phyloP scores from a whole-genome alignment of 169 alveolate species.

The Plasmodium gonderi region DNA sequence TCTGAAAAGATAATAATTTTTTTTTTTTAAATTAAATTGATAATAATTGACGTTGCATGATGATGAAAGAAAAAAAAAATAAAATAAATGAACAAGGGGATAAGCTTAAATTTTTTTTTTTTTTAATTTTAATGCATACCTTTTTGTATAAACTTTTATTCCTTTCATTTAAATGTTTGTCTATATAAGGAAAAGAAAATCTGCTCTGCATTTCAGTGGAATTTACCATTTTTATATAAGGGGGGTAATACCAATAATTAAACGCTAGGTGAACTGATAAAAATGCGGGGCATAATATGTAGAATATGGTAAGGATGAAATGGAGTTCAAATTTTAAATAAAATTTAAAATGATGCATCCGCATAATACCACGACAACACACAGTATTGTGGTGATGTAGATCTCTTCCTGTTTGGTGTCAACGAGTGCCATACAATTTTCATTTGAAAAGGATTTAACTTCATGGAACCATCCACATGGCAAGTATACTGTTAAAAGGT shows the following conservation, averaged over 20 bases:
- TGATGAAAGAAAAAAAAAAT: neutral
- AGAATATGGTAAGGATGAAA: constrained; percentile 9
- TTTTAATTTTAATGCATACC: neutral
- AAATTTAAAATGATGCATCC: neutral
- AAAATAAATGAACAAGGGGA: neutral
- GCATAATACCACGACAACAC: neutral
- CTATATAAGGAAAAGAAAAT: constrained; percentile 51
- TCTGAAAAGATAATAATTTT: constrained; percentile 27
- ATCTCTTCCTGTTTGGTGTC: neutral
- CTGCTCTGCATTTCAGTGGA: constrained; percentile 33
- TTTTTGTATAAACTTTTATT: constrained; percentile 58
- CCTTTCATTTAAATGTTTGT: constrained; percentile 58
- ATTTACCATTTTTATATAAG: constrained; percentile 55
- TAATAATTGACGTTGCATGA: neutral
- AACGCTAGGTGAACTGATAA: constrained; percentile 66
- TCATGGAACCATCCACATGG: constrained; percentile 76
- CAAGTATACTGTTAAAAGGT: constrained; percentile 53
- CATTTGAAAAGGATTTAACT: constrained; percentile 69
- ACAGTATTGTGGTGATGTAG: neutral
- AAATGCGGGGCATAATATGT: neutral
- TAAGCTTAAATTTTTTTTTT: neutral
- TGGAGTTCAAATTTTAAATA: neutral
- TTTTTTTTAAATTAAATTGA: neutral
- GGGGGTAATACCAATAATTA: constrained; percentile 76
- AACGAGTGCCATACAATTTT: constrained; percentile 31